Evolutionary conservation across 1,284 basidiomycete genomes (phyloP), one percentile per base, ranked within the genome.

Genomic region (Trametes pubescens): DNA sequence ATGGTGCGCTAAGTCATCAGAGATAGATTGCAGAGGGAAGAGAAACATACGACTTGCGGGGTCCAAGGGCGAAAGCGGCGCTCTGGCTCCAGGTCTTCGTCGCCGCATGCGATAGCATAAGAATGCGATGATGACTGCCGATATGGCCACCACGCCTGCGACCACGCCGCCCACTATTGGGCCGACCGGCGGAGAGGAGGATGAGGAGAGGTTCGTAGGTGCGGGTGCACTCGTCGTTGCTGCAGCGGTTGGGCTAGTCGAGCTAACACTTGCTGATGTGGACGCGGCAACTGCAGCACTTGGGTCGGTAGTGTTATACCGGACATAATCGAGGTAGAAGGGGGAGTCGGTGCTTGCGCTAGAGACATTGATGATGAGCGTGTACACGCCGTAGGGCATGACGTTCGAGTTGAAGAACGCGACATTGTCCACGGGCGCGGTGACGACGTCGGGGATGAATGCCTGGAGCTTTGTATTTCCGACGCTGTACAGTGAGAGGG

Each of bases 251-350:
- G 44, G 4, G 35, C 16, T 35, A 7, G 22, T 40, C 5, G 44
- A 8, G 22, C 5, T 35, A 13, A 37, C 13, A 13, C 44, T 38
- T 46, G 55, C 29, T 5, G 51, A 21, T 22, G 29, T 21, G 4
- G 57, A 8, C 2, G 46, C 34, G 9, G 51, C 21, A 11, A 35
- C 5, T 35, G 54, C 10, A 13, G 51, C 14, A 18, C 29, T 52
- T 9, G 61, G 62, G 32, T 64, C 35, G 18, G 61, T 54, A 4
- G 44, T 64, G 56, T 63, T 66, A 52, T 59, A 66, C 11, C 44
- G 57, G 44, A 63, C 53, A 14, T 66, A 66, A 24, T 66, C 65
- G 24, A 66, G 55, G n/a, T 57, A 40, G n/a, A 58, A 66, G 2
- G 65, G 65, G 0, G 61, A 48, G 22, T 53, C 37, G 11, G 51